Conservation (phyloP, 306 rosid genomes). For the Hippophae gyantsensis region DNA sequence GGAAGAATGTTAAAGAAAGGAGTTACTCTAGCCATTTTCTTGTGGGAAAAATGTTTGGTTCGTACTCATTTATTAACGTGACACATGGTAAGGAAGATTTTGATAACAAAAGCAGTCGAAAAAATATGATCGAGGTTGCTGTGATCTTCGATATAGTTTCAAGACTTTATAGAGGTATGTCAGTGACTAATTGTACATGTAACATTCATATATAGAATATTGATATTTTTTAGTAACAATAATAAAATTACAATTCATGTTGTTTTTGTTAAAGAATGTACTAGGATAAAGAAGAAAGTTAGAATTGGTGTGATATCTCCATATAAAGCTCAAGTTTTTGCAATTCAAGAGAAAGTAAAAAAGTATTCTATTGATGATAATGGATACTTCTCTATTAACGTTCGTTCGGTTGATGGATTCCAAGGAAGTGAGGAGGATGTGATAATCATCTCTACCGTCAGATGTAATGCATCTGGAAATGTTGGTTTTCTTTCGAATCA, state of each 20-base stretch:
- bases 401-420: slow-evolving; percentile 46
- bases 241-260: not conserved
- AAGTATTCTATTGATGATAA: slow-evolving; percentile 9
- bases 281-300: slow-evolving; percentile 17
- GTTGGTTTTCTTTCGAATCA: slow-evolving; percentile 32
- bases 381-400: slow-evolving; percentile 38
- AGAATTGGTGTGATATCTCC: slow-evolving; percentile 55
- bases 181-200: too few species aligned
- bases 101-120: slow-evolving; percentile 47
- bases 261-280: slow-evolving; percentile 24
- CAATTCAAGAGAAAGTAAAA: slow-evolving; percentile 28
- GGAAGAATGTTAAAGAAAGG: slow-evolving; percentile 30
- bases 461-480: slow-evolving; percentile 18
- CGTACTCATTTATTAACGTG: slow-evolving; percentile 57
- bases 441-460: slow-evolving; percentile 50
- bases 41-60: slow-evolving; percentile 41
- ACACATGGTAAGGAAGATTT: slow-evolving; percentile 44
- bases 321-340: slow-evolving; percentile 49
- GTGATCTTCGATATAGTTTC: slow-evolving; percentile 30
- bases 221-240: too few species aligned
- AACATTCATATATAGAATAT: too few species aligned
- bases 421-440: slow-evolving; percentile 66
- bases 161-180: slow-evolving; percentile 41
- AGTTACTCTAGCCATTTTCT: slow-evolving; percentile 36
- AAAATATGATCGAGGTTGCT: slow-evolving; percentile 55